Conservation (phyloP, 2,329 filamentous ascomycete genomes). For the Ophiostoma sp. region DNA sequence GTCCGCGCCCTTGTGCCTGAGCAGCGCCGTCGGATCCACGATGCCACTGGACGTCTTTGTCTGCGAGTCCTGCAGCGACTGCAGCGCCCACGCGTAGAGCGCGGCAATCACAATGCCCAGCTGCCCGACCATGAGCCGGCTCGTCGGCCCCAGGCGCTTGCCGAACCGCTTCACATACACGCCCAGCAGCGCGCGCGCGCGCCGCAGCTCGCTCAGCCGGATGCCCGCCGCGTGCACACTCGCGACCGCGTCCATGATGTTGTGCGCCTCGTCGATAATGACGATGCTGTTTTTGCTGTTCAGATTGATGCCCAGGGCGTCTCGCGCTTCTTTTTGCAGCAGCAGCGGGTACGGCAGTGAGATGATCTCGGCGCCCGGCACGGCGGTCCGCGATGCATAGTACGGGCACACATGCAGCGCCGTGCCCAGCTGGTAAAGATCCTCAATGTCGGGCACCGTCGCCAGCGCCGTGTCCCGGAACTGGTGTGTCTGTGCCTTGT, state of each 20-base stretch:
- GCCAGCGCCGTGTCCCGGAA: constrained; percentile 84
- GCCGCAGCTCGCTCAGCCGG: constrained; percentile 64
- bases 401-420: constrained; percentile 83
- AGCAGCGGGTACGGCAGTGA: constrained; percentile 89
- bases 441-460: constrained; percentile 87
- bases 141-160: constrained; percentile 81
- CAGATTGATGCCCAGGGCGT: constrained; percentile 78
- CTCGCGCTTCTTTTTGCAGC: constrained; percentile 77
- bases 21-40: constrained; percentile 64
- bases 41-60: constrained; percentile 41
- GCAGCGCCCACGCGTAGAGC: constrained; percentile 62
- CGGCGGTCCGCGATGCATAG: constrained; percentile 82
- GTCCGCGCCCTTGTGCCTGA: constrained; percentile 80
- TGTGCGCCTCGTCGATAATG: constrained; percentile 97
- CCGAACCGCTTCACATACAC: constrained; percentile 83
- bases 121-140: constrained; percentile 85
- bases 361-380: constrained; percentile 81
- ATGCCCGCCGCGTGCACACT: constrained; percentile 79
- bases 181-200: constrained; percentile 68
- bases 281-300: constrained; percentile 69
- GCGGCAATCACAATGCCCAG: constrained; percentile 78
- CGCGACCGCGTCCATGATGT: constrained; percentile 90
- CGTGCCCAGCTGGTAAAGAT: constrained; percentile 72
- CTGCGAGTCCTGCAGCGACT: constrained; percentile 35
- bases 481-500: constrained; percentile 62